phyloP scores from a whole-genome alignment of 1,284 basidiomycete genomes.

The Puccinia novopanici region DNA sequence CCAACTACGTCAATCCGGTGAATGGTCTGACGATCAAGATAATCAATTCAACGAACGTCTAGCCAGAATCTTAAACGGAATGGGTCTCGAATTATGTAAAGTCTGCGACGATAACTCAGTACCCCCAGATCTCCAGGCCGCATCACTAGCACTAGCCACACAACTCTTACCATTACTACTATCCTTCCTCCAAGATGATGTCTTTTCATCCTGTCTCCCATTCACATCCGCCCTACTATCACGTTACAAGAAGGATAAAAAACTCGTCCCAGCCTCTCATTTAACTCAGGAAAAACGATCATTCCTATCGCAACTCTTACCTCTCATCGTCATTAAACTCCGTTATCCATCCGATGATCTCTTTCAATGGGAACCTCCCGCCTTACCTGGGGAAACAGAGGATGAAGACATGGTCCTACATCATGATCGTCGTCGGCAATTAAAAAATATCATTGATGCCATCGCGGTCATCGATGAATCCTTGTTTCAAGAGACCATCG shows the following conservation, averaged over 20 bases:
- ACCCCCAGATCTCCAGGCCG: slow-evolving; percentile 63
- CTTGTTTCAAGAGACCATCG: slow-evolving; percentile 73
- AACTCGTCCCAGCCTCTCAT: slow-evolving; percentile 68
- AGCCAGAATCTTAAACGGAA: slow-evolving; percentile 78
- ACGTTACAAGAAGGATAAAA: slow-evolving; percentile 77
- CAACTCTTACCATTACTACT: slow-evolving; percentile 79
- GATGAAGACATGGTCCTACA: slow-evolving; percentile 86
- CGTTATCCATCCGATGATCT: slow-evolving; percentile 62
- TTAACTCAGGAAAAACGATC: slow-evolving; percentile 71
- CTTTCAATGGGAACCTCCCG: slow-evolving; percentile 85
- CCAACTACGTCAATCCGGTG: slow-evolving; percentile 71
- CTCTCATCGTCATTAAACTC: slow-evolving; percentile 77
- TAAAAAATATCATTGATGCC: slow-evolving; percentile 79
- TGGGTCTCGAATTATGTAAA: slow-evolving; percentile 82
- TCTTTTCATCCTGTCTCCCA: slow-evolving; percentile 78
- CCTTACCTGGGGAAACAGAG: slow-evolving; percentile 78
- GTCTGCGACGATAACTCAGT: slow-evolving; percentile 67
- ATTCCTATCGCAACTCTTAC: slow-evolving; percentile 78
- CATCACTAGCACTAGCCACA: slow-evolving; percentile 71
- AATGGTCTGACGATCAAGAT: slow-evolving; percentile 61
- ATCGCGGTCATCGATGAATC: slow-evolving; percentile 77
- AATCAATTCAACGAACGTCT: slow-evolving; percentile 85
- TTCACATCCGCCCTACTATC: slow-evolving; percentile 74
- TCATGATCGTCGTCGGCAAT: slow-evolving; percentile 81
- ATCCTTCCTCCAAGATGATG: slow-evolving; percentile 83